Conservation (phyloP, 2,329 filamentous ascomycete genomes). For the Triangularia setosa region DNA sequence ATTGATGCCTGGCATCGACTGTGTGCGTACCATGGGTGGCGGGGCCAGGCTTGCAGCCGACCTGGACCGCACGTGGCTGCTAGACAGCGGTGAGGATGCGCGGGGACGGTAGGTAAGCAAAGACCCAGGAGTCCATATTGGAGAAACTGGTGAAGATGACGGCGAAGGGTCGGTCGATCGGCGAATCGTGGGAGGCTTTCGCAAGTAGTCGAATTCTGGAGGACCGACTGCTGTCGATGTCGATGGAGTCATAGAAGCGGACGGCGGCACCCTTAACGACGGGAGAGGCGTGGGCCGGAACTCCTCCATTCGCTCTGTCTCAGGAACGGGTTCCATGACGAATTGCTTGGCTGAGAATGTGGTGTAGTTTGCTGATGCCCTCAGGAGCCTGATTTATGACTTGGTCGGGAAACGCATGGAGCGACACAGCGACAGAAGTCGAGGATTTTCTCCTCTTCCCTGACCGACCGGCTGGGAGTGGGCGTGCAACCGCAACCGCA, state of each 20-base stretch:
- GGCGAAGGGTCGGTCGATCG: conserved; percentile 56
- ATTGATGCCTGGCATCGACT: conserved; percentile 61
- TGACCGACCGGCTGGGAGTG: not conserved
- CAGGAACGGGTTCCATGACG: conserved; percentile 63
- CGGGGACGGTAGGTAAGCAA: conserved; percentile 57
- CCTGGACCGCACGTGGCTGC: conserved; percentile 54
- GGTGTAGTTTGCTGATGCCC: not conserved
- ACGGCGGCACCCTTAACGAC: conserved; percentile 46
- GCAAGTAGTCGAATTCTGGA: conserved; percentile 40
- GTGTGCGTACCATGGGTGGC: conserved; percentile 54
- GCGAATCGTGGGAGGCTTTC: conserved; percentile 52
- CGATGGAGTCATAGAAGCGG: conserved; percentile 27
- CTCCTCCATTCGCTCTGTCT: conserved; percentile 65
- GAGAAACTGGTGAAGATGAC: conserved; percentile 48
- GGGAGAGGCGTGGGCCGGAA: conserved; percentile 58
- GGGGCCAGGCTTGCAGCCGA: conserved; percentile 53
- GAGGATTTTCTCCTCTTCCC: not conserved
- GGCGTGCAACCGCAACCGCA: not conserved
- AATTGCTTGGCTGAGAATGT: conserved; percentile 11
- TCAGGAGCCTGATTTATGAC: not conserved
- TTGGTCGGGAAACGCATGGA: not conserved
- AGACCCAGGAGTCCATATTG: conserved; percentile 44
- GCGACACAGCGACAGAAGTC: not conserved
- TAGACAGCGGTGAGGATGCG: conserved; percentile 58
- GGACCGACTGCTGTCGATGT: conserved; percentile 22